Conservation (phyloP, 495 filamentous ascomycete species). For the Daldinia bambusicola region DNA sequence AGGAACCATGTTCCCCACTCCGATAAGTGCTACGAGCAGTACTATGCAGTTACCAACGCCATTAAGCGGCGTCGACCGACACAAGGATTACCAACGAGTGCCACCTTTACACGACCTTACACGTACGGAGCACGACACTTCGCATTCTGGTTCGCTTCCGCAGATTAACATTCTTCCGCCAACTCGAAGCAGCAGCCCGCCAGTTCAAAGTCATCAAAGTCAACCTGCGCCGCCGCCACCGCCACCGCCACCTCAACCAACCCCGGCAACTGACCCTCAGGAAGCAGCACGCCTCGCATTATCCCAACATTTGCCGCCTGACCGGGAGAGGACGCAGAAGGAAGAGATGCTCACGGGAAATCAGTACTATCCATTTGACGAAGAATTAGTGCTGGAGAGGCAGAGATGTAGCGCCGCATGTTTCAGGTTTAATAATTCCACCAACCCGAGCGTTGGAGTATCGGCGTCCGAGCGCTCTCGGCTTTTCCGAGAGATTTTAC, state of each 20-base stretch:
- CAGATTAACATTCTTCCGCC: constrained; percentile 60
- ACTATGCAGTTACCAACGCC: constrained; percentile 59
- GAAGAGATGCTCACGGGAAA: constrained; percentile 94
- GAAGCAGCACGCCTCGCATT: constrained; percentile 69
- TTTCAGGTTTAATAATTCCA: constrained; percentile 89
- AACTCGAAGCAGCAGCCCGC: constrained; percentile 59
- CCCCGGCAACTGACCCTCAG: constrained; percentile 58
- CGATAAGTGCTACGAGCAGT: constrained; percentile 61
- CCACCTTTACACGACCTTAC: constrained; percentile 65
- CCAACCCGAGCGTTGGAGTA: constrained; percentile 78
- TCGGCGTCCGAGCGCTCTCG: constrained; percentile 82
- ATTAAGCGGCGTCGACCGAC: constrained; percentile 46
- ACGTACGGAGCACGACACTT: constrained; percentile 57
- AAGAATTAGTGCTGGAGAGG: constrained; percentile 83
- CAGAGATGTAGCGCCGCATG: constrained; percentile 86
- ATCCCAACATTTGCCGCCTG: constrained; percentile 59
- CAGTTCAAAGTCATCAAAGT: constrained; percentile 39
- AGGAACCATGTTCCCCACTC: constrained; percentile 62
- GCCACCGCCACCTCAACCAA: constrained; percentile 45
- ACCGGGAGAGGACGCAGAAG: constrained; percentile 73
- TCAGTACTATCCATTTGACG: constrained; percentile 79
- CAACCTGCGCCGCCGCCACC: constrained; percentile 45
- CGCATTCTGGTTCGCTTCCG: constrained; percentile 49
- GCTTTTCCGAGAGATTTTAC: constrained; percentile 77
- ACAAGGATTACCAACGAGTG: constrained; percentile 64